These are phyloP conservation scores for Amoeboaphelidium occidentale DNA, from an alignment of 371 early-diverging fungal species.

Conservation along the genomic window DNA sequence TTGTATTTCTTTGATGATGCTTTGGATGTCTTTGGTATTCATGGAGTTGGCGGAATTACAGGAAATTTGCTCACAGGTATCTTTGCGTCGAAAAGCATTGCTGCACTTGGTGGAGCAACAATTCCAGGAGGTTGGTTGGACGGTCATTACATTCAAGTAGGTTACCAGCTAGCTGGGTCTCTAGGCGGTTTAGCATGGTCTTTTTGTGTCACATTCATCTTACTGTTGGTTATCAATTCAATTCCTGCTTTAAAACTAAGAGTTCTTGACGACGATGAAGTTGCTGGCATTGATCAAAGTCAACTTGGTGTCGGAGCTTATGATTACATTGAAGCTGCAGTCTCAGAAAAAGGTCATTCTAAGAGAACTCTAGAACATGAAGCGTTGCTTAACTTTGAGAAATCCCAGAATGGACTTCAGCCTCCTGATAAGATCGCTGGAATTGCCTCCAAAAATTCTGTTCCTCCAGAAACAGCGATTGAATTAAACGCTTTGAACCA, in stretches of 20 bases:
- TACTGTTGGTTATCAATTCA: conserved; percentile 19
- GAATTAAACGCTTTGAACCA: too few species aligned
- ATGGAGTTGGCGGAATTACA: conserved; percentile 4
- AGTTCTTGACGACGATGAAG: conserved; percentile 27
- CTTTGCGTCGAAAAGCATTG: not conserved
- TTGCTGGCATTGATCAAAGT: conserved; percentile 27
- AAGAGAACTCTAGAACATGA: too few species aligned
- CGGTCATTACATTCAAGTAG: conserved; percentile 32
- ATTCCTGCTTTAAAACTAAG: conserved; percentile 24
- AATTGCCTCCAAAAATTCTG: too few species aligned
- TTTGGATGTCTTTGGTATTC: conserved; percentile 5
- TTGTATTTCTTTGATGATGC: conserved; percentile 4
- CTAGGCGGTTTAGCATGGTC: conserved; percentile 29
- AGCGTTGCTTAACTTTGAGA: too few species aligned
- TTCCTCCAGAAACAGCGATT: too few species aligned
- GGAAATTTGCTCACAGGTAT: conserved; percentile 4
- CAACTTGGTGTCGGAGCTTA: conserved; percentile 45
- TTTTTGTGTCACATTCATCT: conserved; percentile 28
- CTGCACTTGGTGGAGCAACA: not conserved
- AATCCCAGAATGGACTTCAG: too few species aligned
- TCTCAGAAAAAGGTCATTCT: too few species aligned
- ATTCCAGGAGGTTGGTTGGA: conserved; percentile 27
- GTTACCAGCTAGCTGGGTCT: conserved; percentile 28
- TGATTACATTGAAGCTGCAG: conserved; percentile 10
- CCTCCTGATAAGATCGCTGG: too few species aligned